Evolutionary conservation across 2,329 filamentous ascomycete genomes (phyloP).

Genomic region (Aureobasidium sp.): DNA sequence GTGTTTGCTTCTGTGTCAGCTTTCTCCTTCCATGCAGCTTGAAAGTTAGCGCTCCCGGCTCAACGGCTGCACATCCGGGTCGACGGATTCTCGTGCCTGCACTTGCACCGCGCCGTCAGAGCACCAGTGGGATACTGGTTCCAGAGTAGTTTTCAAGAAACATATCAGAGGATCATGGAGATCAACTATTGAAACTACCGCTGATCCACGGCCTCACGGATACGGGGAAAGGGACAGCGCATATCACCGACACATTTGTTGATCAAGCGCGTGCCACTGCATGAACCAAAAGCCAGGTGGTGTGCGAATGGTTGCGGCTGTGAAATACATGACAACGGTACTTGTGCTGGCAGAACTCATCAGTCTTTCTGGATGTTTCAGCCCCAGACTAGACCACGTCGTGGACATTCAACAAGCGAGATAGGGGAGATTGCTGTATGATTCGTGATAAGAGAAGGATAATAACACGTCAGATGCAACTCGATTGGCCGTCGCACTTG

Average conservation of each 20-base stretch:
- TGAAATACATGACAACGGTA: not conserved
- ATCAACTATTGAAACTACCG: not conserved
- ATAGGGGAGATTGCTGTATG: conserved; percentile 11
- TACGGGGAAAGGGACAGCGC: not conserved
- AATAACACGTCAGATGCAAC: not conserved
- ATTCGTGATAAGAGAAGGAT: not conserved
- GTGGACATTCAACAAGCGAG: not conserved
- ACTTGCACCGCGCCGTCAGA: not conserved
- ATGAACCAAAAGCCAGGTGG: not conserved
- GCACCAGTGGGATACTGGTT: not conserved
- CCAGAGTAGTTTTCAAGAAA: not conserved
- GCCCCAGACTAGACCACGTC: not conserved
- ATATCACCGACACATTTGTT: not conserved
- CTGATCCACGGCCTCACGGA: not conserved
- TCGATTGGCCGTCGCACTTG: not conserved
- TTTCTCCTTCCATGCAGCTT: conserved; percentile 1
- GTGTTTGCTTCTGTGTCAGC: not conserved
- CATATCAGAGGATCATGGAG: not conserved
- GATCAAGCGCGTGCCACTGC: not conserved
- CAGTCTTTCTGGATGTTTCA: not conserved
- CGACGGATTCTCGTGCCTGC: not conserved
- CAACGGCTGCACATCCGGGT: not conserved
- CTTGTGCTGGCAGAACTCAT: not conserved
- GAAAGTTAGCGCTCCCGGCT: not conserved
- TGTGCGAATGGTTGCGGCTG: not conserved